Base-by-base conservation (phyloP, 2,329 filamentous ascomycete genomes). In the Verticillium dahliae region DNA sequence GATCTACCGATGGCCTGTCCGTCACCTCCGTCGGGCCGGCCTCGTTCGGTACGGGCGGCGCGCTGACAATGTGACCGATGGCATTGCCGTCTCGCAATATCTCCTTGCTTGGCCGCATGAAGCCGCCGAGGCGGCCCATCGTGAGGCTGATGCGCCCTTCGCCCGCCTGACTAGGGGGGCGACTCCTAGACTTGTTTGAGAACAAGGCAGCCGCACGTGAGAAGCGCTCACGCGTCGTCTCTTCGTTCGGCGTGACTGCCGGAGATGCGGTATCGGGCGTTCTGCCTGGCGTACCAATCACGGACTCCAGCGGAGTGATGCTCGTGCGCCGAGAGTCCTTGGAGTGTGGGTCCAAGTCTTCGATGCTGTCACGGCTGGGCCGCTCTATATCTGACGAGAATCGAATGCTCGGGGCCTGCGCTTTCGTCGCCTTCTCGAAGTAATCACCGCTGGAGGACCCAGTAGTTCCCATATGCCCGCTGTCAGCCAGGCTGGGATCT, bases 191-290 rank as follows among this genome's bases (percentile, higher is more conserved):
- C 60, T 75, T 67, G 72, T 76, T 71, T 27, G 80, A 73, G 65
- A 87, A 85, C 56, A 79, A 80, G 5, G 82, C 81, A 14, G 85
- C 84, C 1, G 85, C 84, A 14, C 85, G 79, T 7, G 83, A 85
- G 11, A 87, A 68, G 9, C 85, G 76, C 34, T 84, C 81, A 2
- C 80, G 75, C 1, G 83, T 80, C 0, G 74, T 76, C 65, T 87
- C 85, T 63, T 87, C 85, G 33, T 70, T 74, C 2, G 79, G 78
- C 3, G 76, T 79, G 22, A 71, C 67, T 18, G 72, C 73, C 3
- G 77, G 74, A 0, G 78, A 77, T n/a, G 72, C 57, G 60, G 71
- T 69, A 35, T 72, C 69, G 4, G 75, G 71, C 3, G 73, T 76
- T 39, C 74, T 66, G 10, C 71, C 70, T 0, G 78, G 78, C 27